Conservation (phyloP, 2,329 filamentous ascomycete species). For the Aureobasidium musti region DNA sequence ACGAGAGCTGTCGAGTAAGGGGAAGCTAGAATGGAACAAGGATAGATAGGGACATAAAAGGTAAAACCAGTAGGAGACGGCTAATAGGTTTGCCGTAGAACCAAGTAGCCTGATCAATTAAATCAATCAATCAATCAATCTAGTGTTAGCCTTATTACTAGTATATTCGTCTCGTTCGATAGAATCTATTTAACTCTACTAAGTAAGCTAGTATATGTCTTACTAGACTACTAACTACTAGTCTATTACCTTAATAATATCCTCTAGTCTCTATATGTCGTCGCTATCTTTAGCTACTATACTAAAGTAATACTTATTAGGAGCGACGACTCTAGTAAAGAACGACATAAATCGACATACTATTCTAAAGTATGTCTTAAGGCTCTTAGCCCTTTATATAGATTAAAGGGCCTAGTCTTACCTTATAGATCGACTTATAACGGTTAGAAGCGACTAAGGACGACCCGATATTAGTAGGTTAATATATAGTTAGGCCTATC, state of each 20-base stretch:
- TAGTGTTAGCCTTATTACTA: not conserved
- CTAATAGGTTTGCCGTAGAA: slow-evolving; percentile 14
- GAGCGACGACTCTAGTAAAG: not conserved
- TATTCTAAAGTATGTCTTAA: not conserved
- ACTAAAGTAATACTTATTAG: not conserved
- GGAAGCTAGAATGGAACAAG: slow-evolving; percentile 22
- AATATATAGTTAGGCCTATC: no score
- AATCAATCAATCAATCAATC: slow-evolving; percentile 18
- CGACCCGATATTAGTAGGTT: not conserved
- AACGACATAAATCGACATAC: not conserved
- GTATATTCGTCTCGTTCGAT: not conserved
- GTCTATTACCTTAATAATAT: not conserved
- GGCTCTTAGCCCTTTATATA: not conserved
- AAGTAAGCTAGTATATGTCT: not conserved
- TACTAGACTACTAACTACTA: not conserved
- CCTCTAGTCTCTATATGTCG: not conserved
- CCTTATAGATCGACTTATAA: not conserved
- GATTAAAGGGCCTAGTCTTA: not conserved
- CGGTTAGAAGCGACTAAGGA: not conserved
- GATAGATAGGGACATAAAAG: not conserved
- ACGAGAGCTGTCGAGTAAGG: not conserved
- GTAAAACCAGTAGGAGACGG: slow-evolving; percentile 11
- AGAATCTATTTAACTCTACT: not conserved
- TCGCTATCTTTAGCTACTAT: not conserved
- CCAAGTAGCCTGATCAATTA: slow-evolving; percentile 21